These are phyloP conservation scores for Fonsecaea monophora DNA, from an alignment of 2,329 filamentous ascomycete genomes.

Conservation along the genomic window DNA sequence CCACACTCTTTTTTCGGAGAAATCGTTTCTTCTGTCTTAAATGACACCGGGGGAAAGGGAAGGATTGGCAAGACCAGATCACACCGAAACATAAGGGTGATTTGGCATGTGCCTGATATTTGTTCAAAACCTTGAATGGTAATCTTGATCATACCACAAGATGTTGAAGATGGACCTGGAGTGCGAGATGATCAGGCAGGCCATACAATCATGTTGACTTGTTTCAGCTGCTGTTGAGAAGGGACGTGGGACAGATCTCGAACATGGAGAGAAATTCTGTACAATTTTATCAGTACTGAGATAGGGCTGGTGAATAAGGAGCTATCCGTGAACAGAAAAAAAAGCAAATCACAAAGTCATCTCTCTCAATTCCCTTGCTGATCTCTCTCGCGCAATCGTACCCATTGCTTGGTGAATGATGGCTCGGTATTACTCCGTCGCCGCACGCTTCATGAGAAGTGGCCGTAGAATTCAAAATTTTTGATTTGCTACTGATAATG, in stretches of 20 bases:
- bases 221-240: not conserved
- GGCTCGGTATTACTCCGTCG: not conserved
- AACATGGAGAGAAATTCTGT: constrained; percentile 2
- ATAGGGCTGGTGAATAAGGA: constrained; percentile 10
- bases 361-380: not conserved
- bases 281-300: constrained; percentile 2
- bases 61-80: constrained; percentile 1
- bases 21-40: not conserved
- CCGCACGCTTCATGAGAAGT: not conserved
- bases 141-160: constrained; percentile 26
- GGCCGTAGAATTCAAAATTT: not conserved
- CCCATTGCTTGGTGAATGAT: not conserved
- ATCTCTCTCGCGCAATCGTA: not conserved
- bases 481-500: not conserved
- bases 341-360: not conserved
- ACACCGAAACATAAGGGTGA: constrained; percentile 4
- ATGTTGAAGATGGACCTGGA: constrained; percentile 13
- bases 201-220: not conserved
- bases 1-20: not conserved
- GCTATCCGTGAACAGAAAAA: constrained; percentile 13
- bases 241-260: not conserved
- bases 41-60: not conserved
- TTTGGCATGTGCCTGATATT: constrained; percentile 4
- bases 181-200: not conserved
- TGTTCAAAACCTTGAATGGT: constrained; percentile 21